A percentile compares a stretch with the other conserved stretches of the same genome.
Conservation (phyloP, 176 grass and related monocot genomes). For the Zoysia japonica region DNA sequence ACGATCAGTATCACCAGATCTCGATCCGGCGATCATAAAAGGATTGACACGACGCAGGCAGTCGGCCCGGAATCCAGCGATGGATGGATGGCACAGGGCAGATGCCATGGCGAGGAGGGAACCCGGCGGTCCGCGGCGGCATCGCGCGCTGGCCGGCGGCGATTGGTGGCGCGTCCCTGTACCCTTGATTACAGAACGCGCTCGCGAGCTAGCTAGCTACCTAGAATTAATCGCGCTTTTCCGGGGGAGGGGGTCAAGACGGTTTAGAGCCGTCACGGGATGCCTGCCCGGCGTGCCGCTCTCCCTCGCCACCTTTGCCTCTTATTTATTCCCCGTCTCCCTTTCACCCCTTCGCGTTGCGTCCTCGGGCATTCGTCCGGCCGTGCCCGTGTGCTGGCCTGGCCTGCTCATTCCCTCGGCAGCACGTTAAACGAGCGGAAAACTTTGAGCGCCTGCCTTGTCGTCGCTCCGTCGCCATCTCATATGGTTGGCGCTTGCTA, state of each 20-base stretch:
- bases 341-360: conserved; percentile 25
- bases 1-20: neutral
- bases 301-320: conserved; percentile 14
- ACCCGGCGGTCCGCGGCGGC: neutral
- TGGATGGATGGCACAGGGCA: neutral
- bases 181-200: neutral
- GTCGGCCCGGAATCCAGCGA: neutral
- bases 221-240: conserved; percentile 28
- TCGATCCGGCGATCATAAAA: neutral
- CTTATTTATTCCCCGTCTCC: conserved; percentile 48
- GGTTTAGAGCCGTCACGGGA: conserved; percentile 62
- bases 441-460: conserved; percentile 5
- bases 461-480: conserved; percentile 38
- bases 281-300: conserved; percentile 44
- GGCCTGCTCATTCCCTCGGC: conserved; percentile 52
- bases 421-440: conserved; percentile 38
- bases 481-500: conserved; percentile 39
- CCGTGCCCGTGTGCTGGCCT: neutral
- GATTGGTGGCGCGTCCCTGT: conserved; percentile 38
- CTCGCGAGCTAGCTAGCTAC: neutral
- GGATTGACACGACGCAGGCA: neutral
- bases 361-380: conserved; percentile 52
- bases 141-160: conserved; percentile 28
- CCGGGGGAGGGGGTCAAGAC: conserved; percentile 18
- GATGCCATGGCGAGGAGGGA: conserved; percentile 40